A percentile compares a stretch with the other conserved stretches of the same genome.
phyloP scores from a whole-genome alignment of 2,329 filamentous ascomycete species.

The Ophiostoma montium region DNA sequence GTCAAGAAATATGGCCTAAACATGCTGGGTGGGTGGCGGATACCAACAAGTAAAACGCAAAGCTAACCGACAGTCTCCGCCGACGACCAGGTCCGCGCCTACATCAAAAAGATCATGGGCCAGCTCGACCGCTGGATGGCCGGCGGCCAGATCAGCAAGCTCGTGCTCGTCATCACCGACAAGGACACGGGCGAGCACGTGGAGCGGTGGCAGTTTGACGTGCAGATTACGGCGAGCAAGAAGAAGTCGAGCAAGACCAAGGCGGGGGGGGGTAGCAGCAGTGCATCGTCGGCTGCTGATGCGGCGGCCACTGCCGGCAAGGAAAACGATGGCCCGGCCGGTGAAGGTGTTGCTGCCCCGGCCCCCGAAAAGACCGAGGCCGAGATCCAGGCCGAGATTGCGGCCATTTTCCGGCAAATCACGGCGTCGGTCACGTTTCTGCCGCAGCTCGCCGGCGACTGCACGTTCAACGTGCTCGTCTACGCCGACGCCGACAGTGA shows the following conservation, averaged over 20 bases:
- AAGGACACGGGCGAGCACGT: constrained; percentile 95
- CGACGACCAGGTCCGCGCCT: constrained; percentile 96
- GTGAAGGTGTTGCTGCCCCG: constrained; percentile 18
- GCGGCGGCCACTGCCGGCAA: constrained; percentile 16
- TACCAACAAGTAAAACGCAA: neutral
- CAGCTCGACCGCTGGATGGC: constrained; percentile 98
- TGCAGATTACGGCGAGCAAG: constrained; percentile 28
- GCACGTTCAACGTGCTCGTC: constrained; percentile 96
- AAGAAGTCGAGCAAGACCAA: constrained; percentile 9
- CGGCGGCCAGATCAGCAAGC: constrained; percentile 89
- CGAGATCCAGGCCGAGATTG: constrained; percentile 91
- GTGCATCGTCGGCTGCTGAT: neutral
- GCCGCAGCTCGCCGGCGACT: constrained; percentile 83
- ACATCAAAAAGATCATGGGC: constrained; percentile 98
- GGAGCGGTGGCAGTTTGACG: constrained; percentile 94
- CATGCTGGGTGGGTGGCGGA: constrained; percentile 55
- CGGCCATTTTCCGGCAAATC: constrained; percentile 93
- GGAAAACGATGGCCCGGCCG: constrained; percentile 14
- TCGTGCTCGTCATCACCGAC: constrained; percentile 91
- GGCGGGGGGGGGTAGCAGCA: too few species aligned
- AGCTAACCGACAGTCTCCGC: constrained; percentile 53
- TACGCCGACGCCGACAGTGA: constrained; percentile 96
- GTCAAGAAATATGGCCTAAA: constrained; percentile 99
- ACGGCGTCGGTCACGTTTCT: constrained; percentile 95
- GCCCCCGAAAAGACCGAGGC: constrained; percentile 67